These are phyloP conservation scores for Aureobasidium sp. DNA, from an alignment of 2,329 filamentous ascomycete species.

Conservation along the genomic window DNA sequence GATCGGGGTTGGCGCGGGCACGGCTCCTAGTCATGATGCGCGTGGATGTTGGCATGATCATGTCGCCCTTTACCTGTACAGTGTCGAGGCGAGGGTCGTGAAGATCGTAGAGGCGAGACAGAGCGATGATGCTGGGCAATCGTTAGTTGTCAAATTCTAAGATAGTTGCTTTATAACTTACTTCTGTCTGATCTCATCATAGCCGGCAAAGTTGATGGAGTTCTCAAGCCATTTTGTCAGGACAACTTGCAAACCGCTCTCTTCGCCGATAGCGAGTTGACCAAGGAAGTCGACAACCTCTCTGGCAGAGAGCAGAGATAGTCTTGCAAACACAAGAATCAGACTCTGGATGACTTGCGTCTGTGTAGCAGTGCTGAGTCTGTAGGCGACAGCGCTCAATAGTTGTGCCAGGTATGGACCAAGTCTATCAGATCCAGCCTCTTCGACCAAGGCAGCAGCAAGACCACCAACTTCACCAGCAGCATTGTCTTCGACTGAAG, in stretches of 20 bases:
- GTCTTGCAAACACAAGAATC: conserved; percentile 86
- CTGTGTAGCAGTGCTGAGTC: conserved; percentile 73
- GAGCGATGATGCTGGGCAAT: conserved; percentile 68
- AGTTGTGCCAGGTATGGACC: conserved; percentile 86
- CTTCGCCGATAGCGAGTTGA: conserved; percentile 56
- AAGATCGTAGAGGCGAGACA: conserved; percentile 84
- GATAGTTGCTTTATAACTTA: conserved; percentile 38
- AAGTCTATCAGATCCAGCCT: conserved; percentile 82
- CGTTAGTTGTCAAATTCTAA: not conserved
- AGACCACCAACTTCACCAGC: conserved; percentile 94
- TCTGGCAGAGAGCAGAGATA: conserved; percentile 74
- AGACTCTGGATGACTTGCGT: conserved; percentile 92
- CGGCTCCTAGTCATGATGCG: conserved; percentile 91
- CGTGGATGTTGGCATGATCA: conserved; percentile 72
- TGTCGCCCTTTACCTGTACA: conserved; percentile 82
- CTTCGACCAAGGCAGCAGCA: conserved; percentile 90
- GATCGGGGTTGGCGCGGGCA: conserved; percentile 80
- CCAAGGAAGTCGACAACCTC: conserved; percentile 91
- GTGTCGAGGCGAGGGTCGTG: conserved; percentile 72
- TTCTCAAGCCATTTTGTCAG: conserved; percentile 95
- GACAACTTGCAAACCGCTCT: conserved; percentile 82
- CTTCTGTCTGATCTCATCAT: conserved; percentile 96
- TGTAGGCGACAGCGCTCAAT: conserved; percentile 77
- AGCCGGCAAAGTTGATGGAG: conserved; percentile 93
- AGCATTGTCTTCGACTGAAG: conserved; percentile 80